Evolutionary conservation across 768 basidiomycete species (phyloP), one percentile per base, ranked within the genome.

Genomic region (Suillus clintonianus): DNA sequence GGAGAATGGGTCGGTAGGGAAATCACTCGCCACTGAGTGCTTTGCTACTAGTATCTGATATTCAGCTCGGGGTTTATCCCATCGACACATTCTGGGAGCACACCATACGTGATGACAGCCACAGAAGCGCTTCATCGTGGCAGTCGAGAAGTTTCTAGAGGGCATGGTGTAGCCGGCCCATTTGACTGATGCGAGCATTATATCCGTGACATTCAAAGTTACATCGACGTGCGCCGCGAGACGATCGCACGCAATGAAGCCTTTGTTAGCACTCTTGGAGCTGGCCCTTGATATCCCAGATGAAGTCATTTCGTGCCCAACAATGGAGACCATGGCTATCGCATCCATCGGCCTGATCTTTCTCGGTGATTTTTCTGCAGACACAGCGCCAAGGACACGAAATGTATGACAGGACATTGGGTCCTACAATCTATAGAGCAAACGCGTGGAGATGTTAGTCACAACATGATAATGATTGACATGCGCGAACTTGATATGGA

Each of bases 391-490:
- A 30, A 13, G 8, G 24, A 19, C n/a, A 54, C 10, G 14, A 19
- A 37, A 45, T 5, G 34, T 7, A 36, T 59, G 15, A 15, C 30
- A 76, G 75, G 75, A 76, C 43, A 68, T 77, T n/a, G 63, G 60
- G 41, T 75, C 75, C 37, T 76, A 75, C 54, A 76, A 77, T 45
- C 2, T 70, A 27, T 27, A 11, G 75, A 76, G 56, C 78, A 77
- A 60, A 68, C 77, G 24, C 68, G 67, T 13, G 64, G 68, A 5
- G 71, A 71, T 45, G 71, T 72, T 45, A 37, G 56, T 5, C 68
- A 82, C 70, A 82, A 82, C 61, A 73, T 86, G 13, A 75, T 87
- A 42, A 81, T 81, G 2, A 78, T 84, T 19, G 80, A 85, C 47
- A 86, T 85, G 83, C 75, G 81, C 36, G 77, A 83, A 45, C 71